phyloP scores from a whole-genome alignment of 352 stramenopile genomes.

The Pythium apleroticum region DNA sequence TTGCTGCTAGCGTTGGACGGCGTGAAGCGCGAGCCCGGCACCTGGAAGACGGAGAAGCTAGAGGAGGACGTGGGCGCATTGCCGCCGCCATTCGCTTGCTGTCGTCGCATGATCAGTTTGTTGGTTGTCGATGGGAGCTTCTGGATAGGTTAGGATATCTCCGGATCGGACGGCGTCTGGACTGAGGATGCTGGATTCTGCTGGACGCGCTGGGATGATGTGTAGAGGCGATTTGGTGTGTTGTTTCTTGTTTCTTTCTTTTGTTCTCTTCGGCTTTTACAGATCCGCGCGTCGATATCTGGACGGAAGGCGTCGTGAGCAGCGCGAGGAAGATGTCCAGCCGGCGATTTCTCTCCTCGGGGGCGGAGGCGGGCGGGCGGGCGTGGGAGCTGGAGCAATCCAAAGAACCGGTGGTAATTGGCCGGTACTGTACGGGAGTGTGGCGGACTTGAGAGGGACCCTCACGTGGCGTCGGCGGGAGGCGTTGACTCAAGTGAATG shows the following conservation, averaged over 20 bases:
- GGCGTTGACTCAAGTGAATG: slow-evolving; percentile 2
- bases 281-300: slow-evolving; percentile 7
- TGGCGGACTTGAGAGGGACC: background rate
- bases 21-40: slow-evolving; percentile 36
- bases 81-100: slow-evolving; percentile 17
- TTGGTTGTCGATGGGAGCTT: background rate
- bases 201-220: slow-evolving; percentile 7
- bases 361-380: background rate
- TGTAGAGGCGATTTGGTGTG: background rate
- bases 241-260: background rate
- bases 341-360: background rate
- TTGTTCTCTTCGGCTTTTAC: background rate
- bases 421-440: background rate
- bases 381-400: background rate
- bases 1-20: slow-evolving; percentile 29
- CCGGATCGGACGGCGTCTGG: slow-evolving; percentile 2
- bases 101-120: slow-evolving; percentile 18
- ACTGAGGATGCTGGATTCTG: slow-evolving; percentile 14
- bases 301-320: background rate
- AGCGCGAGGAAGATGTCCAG: slow-evolving; percentile 1
- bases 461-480: slow-evolving; percentile 1
- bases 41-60: slow-evolving; percentile 70
- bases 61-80: slow-evolving; percentile 15
- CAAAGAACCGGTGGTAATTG: background rate
- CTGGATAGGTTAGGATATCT: slow-evolving; percentile 4